These are phyloP conservation scores for Candida railenensis DNA, from an alignment of 805 yeast species.

Conservation along the genomic window DNA sequence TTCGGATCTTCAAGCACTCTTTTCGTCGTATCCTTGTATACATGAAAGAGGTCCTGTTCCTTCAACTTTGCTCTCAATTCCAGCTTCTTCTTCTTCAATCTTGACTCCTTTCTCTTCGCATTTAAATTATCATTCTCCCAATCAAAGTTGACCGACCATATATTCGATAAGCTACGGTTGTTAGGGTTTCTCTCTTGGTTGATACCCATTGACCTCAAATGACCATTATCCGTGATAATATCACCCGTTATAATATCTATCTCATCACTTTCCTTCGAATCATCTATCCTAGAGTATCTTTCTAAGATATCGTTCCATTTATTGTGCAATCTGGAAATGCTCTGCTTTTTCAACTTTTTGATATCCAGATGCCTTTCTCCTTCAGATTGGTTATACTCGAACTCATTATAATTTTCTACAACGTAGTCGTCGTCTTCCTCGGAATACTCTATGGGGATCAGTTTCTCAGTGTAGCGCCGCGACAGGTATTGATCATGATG, in stretches of 20 bases:
- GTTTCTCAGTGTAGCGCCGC: constrained; percentile 12
- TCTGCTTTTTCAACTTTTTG: constrained; percentile 24
- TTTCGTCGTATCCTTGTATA: background rate
- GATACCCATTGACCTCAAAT: constrained; percentile 46
- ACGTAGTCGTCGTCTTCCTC: constrained; percentile 12
- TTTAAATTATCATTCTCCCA: constrained; percentile 1
- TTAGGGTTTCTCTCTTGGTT: constrained; percentile 5
- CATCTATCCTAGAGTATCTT: constrained; percentile 48
- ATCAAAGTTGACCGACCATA: constrained; percentile 3
- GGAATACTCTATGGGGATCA: constrained; percentile 20
- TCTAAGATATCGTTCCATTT: constrained; percentile 54
- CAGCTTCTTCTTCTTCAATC: constrained; percentile 16
- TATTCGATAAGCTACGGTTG: background rate
- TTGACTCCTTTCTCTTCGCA: constrained; percentile 12
- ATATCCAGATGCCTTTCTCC: constrained; percentile 22
- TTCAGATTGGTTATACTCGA: constrained; percentile 8
- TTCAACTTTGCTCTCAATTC: constrained; percentile 1
- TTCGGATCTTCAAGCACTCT: background rate
- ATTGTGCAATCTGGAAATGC: constrained; percentile 23
- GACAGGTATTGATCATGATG: background rate
- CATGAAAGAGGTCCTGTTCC: constrained; percentile 5
- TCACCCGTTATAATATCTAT: constrained; percentile 66
- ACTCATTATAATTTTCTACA: background rate
- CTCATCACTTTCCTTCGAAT: constrained; percentile 57
- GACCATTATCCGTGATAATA: constrained; percentile 68